phyloP scores from a whole-genome alignment of 306 rosid species.

The Fragaria ananassa region DNA sequence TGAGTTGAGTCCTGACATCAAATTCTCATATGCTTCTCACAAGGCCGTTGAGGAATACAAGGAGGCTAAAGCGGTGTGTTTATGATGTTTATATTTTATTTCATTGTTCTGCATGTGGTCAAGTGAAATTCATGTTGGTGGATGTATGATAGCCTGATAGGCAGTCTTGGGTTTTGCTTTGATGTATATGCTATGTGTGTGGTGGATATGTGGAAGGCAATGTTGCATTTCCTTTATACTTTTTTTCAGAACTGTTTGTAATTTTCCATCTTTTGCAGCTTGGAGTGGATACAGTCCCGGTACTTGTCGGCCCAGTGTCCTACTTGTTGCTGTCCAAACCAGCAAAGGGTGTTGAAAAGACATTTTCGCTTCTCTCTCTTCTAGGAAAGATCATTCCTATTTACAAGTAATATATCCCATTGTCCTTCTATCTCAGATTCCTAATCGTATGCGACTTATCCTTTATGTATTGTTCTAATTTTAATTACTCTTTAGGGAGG shows the following conservation, averaged over 20 bases:
- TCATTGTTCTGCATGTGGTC: not conserved
- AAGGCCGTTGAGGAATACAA: slow-evolving; percentile 89
- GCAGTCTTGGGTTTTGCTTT: not conserved
- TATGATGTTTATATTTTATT: not conserved
- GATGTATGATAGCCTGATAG: not conserved
- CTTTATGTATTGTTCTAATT: slow-evolving; percentile 20
- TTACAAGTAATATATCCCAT: slow-evolving; percentile 60
- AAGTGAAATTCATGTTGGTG: not conserved
- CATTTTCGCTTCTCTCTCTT: slow-evolving; percentile 71
- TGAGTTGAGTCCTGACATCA: slow-evolving; percentile 81
- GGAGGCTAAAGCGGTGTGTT: slow-evolving; percentile 92
- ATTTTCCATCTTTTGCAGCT: slow-evolving; percentile 47
- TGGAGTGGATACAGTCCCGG: slow-evolving; percentile 77
- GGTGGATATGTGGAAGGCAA: not conserved
- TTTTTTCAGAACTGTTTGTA: not conserved
- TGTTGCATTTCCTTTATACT: not conserved
- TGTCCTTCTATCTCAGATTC: not conserved
- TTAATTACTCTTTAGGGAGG: slow-evolving; percentile 53
- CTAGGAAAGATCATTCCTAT: slow-evolving; percentile 65
- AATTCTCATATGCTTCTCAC: slow-evolving; percentile 79
- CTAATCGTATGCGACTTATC: not conserved
- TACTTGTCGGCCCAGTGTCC: slow-evolving; percentile 84
- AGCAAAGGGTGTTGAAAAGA: slow-evolving; percentile 85
- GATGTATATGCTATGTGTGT: not conserved
- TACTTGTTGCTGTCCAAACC: slow-evolving; percentile 88